A percentile compares a stretch with the other conserved stretches of the same genome.
These are phyloP conservation scores for Gloeostereum incarnatum DNA, from an alignment of 768 basidiomycete genomes.

Conservation along the genomic window DNA sequence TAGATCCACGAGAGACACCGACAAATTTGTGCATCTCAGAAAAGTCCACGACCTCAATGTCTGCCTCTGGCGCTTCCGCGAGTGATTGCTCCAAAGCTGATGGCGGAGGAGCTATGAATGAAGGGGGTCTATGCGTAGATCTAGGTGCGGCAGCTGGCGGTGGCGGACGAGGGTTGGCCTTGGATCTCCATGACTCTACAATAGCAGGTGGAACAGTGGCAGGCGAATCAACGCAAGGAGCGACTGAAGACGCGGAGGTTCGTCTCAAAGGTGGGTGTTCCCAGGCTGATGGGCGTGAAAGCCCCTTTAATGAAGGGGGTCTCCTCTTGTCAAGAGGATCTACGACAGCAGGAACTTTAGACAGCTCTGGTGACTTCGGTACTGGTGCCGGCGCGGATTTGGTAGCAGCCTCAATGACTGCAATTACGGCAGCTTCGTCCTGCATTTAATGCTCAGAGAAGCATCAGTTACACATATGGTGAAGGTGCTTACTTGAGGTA, in stretches of 20 bases:
- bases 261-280: constrained; percentile 18
- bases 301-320: constrained; percentile 23
- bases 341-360: too few relatives aligned
- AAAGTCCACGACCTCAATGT: constrained; percentile 76
- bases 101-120: constrained; percentile 22
- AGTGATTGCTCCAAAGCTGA: constrained; percentile 33
- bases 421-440: constrained; percentile 26
- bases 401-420: constrained; percentile 39
- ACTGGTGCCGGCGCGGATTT: constrained; percentile 9
- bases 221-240: constrained; percentile 11
- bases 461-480: too few relatives aligned
- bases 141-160: constrained; percentile 10
- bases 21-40: constrained; percentile 67
- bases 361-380: too few relatives aligned
- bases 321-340: too few relatives aligned
- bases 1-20: constrained; percentile 23
- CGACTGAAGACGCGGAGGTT: constrained; percentile 9
- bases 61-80: constrained; percentile 40
- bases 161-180: constrained; percentile 23
- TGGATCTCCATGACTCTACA: constrained; percentile 59
- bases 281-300: constrained; percentile 14
- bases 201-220: constrained; percentile 9
- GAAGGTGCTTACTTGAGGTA: neutral
- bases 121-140: constrained; percentile 10
- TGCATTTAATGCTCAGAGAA: too few relatives aligned